Base-by-base conservation (phyloP, 2,329 filamentous ascomycete species). In the Aschersonia sp. region DNA sequence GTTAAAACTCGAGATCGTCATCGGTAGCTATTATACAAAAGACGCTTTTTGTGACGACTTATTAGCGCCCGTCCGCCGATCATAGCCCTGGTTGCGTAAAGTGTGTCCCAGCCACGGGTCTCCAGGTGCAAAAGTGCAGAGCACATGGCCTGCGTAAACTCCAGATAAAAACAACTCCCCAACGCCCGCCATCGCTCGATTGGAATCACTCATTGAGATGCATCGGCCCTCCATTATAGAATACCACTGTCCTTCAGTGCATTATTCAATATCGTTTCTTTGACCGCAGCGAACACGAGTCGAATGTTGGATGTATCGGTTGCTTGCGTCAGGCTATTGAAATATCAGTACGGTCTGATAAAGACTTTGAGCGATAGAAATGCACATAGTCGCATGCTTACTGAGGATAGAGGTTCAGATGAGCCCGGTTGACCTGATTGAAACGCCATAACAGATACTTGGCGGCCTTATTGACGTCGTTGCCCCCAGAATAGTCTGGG, bases 401-500 rank as follows among this genome's bases (percentile, higher is more conserved):
- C 92, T 98, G 92, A 62, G 92, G 92, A 65, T 97, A 98, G 48
- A 98, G 74, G 61, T 97, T 97, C 43, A 98, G 73, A 66, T 97
- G 91, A 45, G 89, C 91, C 51, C 92, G 76, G 62, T 98, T 98
- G 53, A 98, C 92, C 68, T 98, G 92, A 59, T 97, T 98, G 65
- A 98, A 98, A 59, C 92, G 82, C 92, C 92, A 98, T 6, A 98
- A 74, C 31, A 98, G 74, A 61, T 98, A 98, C 65, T 98, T 98
- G 48, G 92, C 92, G 4, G 92, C 92, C 63, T 94, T 88, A 65
- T 97, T 97, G 59, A 97, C 89, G 65, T 98, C 92, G 64, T 94
- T 94, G 45, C 92, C 92, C 31, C 92, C 92, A 0, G 89, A 95
- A 63, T 98, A 98, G 64, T 98, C 92, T 0, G 89, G 91, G 61